Evolutionary conservation across 2,329 filamentous ascomycete genomes (phyloP).

Genomic region (Sphaerulina populicola): DNA sequence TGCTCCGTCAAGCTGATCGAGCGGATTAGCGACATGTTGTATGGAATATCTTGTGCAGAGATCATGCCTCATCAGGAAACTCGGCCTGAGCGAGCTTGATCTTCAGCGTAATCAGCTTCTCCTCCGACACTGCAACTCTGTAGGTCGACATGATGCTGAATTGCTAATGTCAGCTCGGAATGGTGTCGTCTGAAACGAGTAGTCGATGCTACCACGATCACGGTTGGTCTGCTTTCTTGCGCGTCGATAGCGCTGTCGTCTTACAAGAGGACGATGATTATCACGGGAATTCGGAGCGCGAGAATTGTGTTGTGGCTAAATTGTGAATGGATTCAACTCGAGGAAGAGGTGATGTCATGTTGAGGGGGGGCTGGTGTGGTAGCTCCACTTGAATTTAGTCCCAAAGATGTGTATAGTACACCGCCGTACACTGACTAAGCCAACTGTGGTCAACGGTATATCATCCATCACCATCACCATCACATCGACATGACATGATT

Average conservation of each 20-base stretch:
- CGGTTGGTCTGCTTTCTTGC: background rate
- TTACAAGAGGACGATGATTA: background rate
- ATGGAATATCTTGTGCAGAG: background rate
- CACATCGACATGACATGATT: no score
- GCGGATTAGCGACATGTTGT: conserved; percentile 3
- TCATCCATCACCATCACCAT: no score
- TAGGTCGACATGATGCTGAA: conserved; percentile 34
- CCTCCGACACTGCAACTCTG: conserved; percentile 46
- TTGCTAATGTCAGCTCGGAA: background rate
- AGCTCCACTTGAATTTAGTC: background rate
- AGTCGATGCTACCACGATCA: background rate
- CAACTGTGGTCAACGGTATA: no score
- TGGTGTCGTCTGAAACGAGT: background rate
- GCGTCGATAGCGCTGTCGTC: background rate
- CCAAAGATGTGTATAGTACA: background rate
- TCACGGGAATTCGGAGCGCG: background rate
- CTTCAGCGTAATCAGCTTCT: conserved; percentile 46
- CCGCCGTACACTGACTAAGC: no score
- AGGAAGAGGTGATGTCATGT: background rate
- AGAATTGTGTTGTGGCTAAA: background rate
- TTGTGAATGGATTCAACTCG: background rate
- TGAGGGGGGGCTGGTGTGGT: background rate
- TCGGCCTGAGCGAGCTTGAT: conserved; percentile 47
- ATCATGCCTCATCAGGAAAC: conserved; percentile 18
- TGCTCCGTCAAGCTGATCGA: conserved; percentile 36